Evolutionary conservation across 2,329 filamentous ascomycete species (phyloP).

Genomic region (Orbilia quercus): DNA sequence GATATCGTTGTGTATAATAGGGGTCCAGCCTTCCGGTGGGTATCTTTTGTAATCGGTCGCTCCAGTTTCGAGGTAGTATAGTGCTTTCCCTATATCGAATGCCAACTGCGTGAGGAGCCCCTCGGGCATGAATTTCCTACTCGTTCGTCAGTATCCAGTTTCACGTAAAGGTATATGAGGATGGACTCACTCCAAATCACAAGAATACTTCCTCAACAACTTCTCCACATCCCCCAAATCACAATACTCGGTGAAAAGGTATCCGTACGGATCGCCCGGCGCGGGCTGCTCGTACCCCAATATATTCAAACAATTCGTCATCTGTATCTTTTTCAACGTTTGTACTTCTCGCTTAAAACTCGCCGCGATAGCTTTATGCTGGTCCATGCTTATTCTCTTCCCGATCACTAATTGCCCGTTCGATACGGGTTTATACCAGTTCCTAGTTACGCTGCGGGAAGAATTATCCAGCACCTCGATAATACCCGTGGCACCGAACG

Average conservation of each 20-base stretch:
- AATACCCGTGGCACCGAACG: conserved; percentile 31
- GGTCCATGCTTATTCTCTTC: conserved; percentile 27
- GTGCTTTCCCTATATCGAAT: conserved; percentile 20
- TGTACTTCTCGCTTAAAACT: conserved; percentile 22
- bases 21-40: not conserved
- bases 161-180: no score
- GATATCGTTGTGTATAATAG: conserved; percentile 39
- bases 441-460: not conserved
- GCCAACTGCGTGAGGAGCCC: conserved; percentile 28
- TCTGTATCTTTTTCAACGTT: not conserved
- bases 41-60: not conserved
- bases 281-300: conserved; percentile 12
- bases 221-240: conserved; percentile 26
- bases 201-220: conserved; percentile 2
- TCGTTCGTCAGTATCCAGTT: not conserved
- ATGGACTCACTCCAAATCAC: not conserved
- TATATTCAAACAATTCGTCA: conserved; percentile 4
- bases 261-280: conserved; percentile 14
- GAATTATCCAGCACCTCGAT: conserved; percentile 9
- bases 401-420: conserved; percentile 18
- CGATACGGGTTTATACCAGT: conserved; percentile 1
- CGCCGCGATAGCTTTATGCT: not conserved
- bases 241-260: conserved; percentile 41
- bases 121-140: conserved; percentile 36
- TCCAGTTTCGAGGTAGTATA: conserved; percentile 17